Evolutionary conservation across 2,329 filamentous ascomycete species (phyloP).

Genomic region (Malbranchea zuffiana): DNA sequence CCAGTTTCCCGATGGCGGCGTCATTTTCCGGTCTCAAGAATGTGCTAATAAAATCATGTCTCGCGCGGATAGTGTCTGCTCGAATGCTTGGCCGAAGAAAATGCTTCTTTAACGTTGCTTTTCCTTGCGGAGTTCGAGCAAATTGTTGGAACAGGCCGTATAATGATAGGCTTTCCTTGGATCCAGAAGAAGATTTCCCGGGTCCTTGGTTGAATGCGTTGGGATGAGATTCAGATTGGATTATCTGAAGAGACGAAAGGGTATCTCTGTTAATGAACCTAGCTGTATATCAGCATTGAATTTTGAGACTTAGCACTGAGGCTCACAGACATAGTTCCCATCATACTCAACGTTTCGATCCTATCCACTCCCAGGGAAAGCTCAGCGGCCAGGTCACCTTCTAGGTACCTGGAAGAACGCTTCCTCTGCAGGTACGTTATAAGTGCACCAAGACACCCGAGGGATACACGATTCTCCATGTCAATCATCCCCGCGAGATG

Average conservation of each 20-base stretch:
- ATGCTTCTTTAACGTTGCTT: conserved; percentile 58
- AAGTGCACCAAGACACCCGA: conserved; percentile 80
- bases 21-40: conserved; percentile 60
- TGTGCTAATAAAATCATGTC: conserved; percentile 57
- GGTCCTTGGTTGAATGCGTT: conserved; percentile 67
- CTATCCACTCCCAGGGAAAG: conserved; percentile 49
- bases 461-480: conserved; percentile 60
- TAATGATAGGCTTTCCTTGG: conserved; percentile 72
- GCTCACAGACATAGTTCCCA: conserved; percentile 44
- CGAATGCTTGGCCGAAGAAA: conserved; percentile 71
- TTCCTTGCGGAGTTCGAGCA: conserved; percentile 70
- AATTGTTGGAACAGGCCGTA: conserved; percentile 72
- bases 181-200: conserved; percentile 47
- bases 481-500: conserved; percentile 61
- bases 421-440: conserved; percentile 66
- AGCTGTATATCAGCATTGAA: conserved; percentile 24
- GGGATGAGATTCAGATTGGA: conserved; percentile 72
- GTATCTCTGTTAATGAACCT: conserved; percentile 79
- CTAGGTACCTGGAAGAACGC: conserved; percentile 51
- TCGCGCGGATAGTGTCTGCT: conserved; percentile 54
- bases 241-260: conserved; percentile 69
- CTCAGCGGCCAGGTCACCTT: conserved; percentile 46
- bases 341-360: conserved; percentile 65
- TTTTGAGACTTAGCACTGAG: not conserved
- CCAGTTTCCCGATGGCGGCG: conserved; percentile 44